These are phyloP conservation scores for Sapria himalayana DNA, from an alignment of 345 rosid species.

Conservation along the genomic window DNA sequence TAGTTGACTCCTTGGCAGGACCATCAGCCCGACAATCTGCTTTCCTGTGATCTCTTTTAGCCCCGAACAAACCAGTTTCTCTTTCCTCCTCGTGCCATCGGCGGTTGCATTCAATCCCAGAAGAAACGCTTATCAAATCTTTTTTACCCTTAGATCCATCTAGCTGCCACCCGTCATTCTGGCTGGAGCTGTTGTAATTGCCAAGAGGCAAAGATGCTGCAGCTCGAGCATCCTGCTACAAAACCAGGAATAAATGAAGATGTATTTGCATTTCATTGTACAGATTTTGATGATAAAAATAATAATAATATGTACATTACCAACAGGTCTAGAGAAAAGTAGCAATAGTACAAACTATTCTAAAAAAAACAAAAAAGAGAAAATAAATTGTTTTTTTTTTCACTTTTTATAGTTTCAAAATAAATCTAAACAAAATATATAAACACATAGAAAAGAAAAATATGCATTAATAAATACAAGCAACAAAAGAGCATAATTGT, in stretches of 20 bases:
- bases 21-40: conserved; percentile 29
- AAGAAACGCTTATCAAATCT: conserved; percentile 36
- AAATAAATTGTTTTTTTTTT: too few species aligned
- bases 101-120: conserved; percentile 28
- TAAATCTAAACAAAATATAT: too few species aligned
- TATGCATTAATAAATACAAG: too few species aligned
- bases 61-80: conserved; percentile 48
- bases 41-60: conserved; percentile 44
- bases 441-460: too few species aligned
- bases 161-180: conserved; percentile 46
- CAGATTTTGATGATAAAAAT: too few species aligned
- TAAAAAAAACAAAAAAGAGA: too few species aligned
- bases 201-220: conserved; percentile 20
- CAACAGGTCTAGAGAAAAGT: too few species aligned
- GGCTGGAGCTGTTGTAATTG: conserved; percentile 21
- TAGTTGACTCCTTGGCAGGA: conserved; percentile 26
- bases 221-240: conserved; percentile 27
- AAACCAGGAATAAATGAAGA: background rate
- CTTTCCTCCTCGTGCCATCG: conserved; percentile 80
- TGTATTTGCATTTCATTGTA: too few species aligned
- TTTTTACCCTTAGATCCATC: conserved; percentile 49
- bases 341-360: too few species aligned
- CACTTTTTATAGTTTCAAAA: too few species aligned
- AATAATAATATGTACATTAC: too few species aligned
- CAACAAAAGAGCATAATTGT: too few species aligned